Evolutionary conservation across 306 rosid genomes (phyloP), one percentile per base, ranked within the genome.

Genomic region (Senna siamea): DNA sequence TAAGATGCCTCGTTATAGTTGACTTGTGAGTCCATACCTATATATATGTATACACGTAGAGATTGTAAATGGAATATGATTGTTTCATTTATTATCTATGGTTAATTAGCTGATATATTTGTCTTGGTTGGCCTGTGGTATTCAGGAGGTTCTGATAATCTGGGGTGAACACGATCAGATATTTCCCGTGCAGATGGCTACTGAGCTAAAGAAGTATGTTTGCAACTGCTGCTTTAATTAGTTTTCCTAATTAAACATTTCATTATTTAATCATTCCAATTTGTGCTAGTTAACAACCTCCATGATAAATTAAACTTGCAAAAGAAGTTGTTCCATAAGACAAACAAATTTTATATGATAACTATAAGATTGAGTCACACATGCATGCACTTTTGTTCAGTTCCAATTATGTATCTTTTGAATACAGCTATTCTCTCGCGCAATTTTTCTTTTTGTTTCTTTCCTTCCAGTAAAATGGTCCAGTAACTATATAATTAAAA

Each of bases 131-230:
- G 37, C 17, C n/a, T 15, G 2, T 41, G 2, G 18, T 40, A 5
- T 9, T 9, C 79, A 91, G 97, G 97, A 91, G 78, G 97, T 89
- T 48, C 79, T 94, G 73, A 66, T 91, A 30, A 20, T 94, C 22
- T 91, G 97, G 98, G 98, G 98, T 37, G 93, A 91, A 11, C 80
- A 77, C 19, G 98, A 94, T 72, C 73, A 51, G 43, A 76, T 94
- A 72, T 91, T 91, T 87, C 98, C 95, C 0, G 48, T 91, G 56
- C 81, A 80, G 66, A 77, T 89, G 90, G 93, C 96, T 7, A 54
- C 53, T 6, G 95, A 91, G 60, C 87, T 94, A 15, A 88, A 88
- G 51, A 76, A 72, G 98, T 91, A 81, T 8, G 97, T 58, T n/a
- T 56, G 20, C 52, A 46, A 52, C 6, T 48, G 52, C 17, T 30